phyloP scores from a whole-genome alignment of 495 filamentous ascomycete species.

The Alectoria sarmentosa region DNA sequence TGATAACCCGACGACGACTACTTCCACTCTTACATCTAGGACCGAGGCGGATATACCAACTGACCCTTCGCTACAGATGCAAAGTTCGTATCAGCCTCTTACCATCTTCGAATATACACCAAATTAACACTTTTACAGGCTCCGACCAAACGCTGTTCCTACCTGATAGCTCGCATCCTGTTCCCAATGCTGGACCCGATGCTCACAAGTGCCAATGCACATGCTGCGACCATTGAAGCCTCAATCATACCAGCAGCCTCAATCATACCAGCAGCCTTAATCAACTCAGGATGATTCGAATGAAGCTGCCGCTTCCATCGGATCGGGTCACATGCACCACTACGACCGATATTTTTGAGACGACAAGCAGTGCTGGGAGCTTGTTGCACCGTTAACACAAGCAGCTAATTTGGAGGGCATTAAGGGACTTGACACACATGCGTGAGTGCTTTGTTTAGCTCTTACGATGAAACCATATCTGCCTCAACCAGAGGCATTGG shows the following conservation, averaged over 20 bases:
- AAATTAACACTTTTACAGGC: not conserved
- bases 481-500: not conserved
- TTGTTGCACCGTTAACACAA: not conserved
- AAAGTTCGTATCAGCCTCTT: not conserved
- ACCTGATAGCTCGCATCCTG: not conserved
- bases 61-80: slow-evolving; percentile 16
- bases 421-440: not conserved
- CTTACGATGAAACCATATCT: not conserved
- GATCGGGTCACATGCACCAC: not conserved
- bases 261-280: not conserved
- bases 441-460: not conserved
- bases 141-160: not conserved
- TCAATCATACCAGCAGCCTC: not conserved
- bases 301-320: not conserved
- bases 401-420: not conserved
- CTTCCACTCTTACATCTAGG: slow-evolving; percentile 16
- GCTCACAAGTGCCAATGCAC: slow-evolving; percentile 15
- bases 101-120: not conserved
- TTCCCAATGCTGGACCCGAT: not conserved
- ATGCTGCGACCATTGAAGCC: slow-evolving; percentile 17
- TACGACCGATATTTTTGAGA: not conserved
- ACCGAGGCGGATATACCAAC: slow-evolving; percentile 17
- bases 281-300: not conserved
- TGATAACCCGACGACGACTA: slow-evolving; percentile 17
- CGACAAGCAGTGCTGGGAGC: not conserved